Evolutionary conservation across 2,329 filamentous ascomycete species (phyloP).

Genomic region (Rugonectria rugulosa): DNA sequence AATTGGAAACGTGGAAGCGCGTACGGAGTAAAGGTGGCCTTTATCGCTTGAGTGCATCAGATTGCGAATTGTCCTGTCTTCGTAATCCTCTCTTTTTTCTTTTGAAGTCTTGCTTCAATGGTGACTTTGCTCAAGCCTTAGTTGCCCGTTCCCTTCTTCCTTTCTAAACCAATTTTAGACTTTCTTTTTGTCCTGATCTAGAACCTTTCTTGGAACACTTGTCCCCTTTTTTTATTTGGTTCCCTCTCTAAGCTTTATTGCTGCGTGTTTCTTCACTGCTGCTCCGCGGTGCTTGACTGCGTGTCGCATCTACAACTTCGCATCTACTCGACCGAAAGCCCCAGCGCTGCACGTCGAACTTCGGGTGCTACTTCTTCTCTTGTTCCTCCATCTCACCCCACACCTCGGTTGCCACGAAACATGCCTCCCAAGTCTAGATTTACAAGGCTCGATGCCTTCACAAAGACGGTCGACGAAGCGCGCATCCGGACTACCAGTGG

Average conservation of each 20-base stretch:
- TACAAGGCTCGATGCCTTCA: conserved; percentile 96
- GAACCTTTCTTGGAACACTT: neutral
- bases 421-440: conserved; percentile 96
- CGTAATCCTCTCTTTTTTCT: conserved; percentile 5
- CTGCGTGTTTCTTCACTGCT: no score
- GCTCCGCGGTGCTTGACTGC: conserved; percentile 9
- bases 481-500: conserved; percentile 94
- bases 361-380: neutral
- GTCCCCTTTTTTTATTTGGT: neutral
- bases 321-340: neutral
- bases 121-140: no score
- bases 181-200: conserved; percentile 1
- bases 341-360: conserved; percentile 1
- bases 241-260: no score
- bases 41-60: conserved; percentile 1
- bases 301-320: conserved; percentile 4
- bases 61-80: conserved; percentile 1
- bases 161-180: conserved; percentile 1
- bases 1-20: conserved; percentile 23
- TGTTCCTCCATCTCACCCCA: neutral
- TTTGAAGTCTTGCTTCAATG: conserved; percentile 16
- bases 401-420: conserved; percentile 18
- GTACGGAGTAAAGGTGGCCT: conserved; percentile 26
- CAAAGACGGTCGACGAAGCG: conserved; percentile 98
- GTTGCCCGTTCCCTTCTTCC: conserved; percentile 2